Evolutionary conservation across 2,329 filamentous ascomycete genomes (phyloP).

Genomic region (Zymoseptoria passerinii): DNA sequence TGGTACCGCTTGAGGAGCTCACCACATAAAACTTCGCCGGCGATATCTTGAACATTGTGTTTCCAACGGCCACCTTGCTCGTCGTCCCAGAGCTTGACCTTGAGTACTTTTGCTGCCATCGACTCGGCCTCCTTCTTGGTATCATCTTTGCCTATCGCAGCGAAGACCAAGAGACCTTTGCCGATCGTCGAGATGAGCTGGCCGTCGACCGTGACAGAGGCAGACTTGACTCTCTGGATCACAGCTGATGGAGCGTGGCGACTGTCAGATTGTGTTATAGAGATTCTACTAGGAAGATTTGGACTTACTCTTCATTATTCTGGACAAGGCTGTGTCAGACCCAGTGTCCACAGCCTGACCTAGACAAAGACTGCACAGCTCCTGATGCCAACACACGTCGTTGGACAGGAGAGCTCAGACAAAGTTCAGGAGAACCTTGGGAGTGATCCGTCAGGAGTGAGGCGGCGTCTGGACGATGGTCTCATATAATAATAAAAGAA

Average conservation of each 20-base stretch:
- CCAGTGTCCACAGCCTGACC: not conserved
- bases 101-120: constrained; percentile 77
- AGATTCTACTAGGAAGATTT: not conserved
- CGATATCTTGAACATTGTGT: constrained; percentile 75
- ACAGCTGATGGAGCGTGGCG: constrained; percentile 59
- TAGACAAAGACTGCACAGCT: not conserved
- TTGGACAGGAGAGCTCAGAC: not conserved
- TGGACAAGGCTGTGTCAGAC: not conserved
- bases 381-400: not conserved
- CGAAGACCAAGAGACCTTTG: constrained; percentile 81
- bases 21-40: constrained; percentile 93
- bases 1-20: constrained; percentile 27
- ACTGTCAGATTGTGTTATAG: constrained; percentile 10
- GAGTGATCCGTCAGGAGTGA: not conserved
- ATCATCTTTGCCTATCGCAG: constrained; percentile 82
- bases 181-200: constrained; percentile 85
- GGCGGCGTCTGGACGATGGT: not conserved
- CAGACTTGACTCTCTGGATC: constrained; percentile 85
- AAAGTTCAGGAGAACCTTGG: not conserved
- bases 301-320: constrained; percentile 38
- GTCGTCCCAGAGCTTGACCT: constrained; percentile 87
- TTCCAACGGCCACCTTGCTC: constrained; percentile 81
- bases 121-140: constrained; percentile 79
- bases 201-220: constrained; percentile 90
- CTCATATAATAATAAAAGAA: not conserved